A percentile compares a stretch with the other conserved stretches of the same genome.
Conservation (phyloP, 78 protist species). For the Dictyostelium brefeldianum region DNA sequence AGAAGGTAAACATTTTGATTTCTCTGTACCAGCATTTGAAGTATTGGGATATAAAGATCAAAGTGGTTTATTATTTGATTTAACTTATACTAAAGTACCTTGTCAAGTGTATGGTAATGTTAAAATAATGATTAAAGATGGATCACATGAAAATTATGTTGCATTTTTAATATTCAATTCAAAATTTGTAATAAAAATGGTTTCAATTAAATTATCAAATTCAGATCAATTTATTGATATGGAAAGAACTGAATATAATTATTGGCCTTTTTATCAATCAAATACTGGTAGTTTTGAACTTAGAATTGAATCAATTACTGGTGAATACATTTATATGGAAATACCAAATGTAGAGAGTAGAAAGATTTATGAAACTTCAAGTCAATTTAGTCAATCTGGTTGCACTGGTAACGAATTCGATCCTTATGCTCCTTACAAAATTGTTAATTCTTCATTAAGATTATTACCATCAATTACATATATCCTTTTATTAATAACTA, state of each 20-base stretch:
- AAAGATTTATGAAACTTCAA: background rate
- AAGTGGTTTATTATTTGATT: background rate
- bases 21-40: constrained; percentile 16
- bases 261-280: background rate
- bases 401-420: background rate
- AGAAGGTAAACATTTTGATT: constrained; percentile 48
- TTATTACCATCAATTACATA: background rate
- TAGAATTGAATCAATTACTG: constrained; percentile 25
- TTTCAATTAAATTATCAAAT: constrained; percentile 18
- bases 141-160: constrained; percentile 23
- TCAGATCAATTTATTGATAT: background rate
- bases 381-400: background rate
- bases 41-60: background rate
- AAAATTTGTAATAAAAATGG: background rate
- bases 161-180: constrained; percentile 28
- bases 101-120: background rate
- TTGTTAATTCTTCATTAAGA: background rate
- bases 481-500: background rate
- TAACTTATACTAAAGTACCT: constrained; percentile 16
- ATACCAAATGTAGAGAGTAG: background rate
- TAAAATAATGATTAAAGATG: constrained; percentile 37
- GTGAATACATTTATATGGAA: constrained; percentile 13
- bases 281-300: background rate
- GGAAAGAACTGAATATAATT: constrained; percentile 1
- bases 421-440: background rate